Evolutionary conservation across 2,329 filamentous ascomycete genomes (phyloP).

Genomic region (Gnomoniopsis smithogilvyi): DNA sequence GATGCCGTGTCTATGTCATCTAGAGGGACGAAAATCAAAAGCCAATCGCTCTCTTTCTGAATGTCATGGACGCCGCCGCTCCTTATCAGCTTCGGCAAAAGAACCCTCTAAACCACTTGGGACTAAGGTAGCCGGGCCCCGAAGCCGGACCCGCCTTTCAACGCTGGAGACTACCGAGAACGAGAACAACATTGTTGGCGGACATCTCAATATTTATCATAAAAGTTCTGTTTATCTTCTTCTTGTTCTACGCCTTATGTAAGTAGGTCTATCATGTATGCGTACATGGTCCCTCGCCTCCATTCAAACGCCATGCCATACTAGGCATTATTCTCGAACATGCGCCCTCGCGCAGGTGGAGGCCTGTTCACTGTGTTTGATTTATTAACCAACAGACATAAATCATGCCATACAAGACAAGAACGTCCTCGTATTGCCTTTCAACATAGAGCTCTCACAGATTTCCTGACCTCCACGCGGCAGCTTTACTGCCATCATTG

Average conservation of each 20-base stretch:
- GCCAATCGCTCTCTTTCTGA: neutral
- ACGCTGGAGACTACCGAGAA: neutral
- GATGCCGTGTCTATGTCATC: neutral
- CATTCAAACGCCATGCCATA: neutral
- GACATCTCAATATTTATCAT: too few relatives aligned
- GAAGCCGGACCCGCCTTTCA: neutral
- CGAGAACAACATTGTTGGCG: too few relatives aligned
- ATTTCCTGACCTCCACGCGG: neutral
- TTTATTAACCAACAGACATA: neutral
- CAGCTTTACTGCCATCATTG: neutral
- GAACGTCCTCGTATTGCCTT: neutral
- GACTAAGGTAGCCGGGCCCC: neutral
- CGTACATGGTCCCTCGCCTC: neutral
- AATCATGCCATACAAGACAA: neutral
- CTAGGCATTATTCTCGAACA: neutral
- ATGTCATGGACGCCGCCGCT: neutral
- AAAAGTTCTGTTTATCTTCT: too few relatives aligned
- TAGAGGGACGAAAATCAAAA: neutral
- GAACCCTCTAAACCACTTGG: neutral
- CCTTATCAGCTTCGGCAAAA: neutral
- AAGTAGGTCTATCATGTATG: neutral
- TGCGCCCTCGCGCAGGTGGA: neutral
- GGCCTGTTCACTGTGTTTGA: neutral
- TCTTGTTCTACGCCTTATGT: neutral
- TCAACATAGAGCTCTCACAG: neutral